Conservation (phyloP, 2,329 filamentous ascomycete genomes). For the Colletotrichum euphorbiae region DNA sequence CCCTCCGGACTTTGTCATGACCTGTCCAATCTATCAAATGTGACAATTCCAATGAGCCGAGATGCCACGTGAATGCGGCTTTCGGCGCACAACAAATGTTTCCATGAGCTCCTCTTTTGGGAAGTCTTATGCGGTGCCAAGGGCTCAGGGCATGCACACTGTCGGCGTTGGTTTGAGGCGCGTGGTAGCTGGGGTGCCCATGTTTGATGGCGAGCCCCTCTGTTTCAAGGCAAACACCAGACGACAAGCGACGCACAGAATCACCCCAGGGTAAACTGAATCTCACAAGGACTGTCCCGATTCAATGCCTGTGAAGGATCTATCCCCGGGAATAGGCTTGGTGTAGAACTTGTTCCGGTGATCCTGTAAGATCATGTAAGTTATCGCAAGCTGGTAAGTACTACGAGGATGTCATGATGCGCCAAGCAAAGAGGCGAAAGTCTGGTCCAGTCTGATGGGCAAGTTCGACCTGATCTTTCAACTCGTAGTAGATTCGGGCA, state of each 20-base stretch:
- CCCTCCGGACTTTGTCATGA: not conserved
- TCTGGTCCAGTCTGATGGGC: too few species aligned
- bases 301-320: too few species aligned
- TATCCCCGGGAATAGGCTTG: too few species aligned
- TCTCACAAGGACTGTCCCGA: not conserved
- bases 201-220: not conserved
- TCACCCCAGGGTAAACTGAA: slow-evolving; percentile 5
- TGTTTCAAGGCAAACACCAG: slow-evolving; percentile 29
- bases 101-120: not conserved
- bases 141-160: not conserved
- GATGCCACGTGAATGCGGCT: slow-evolving; percentile 21
- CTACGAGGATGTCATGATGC: too few species aligned
- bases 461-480: too few species aligned
- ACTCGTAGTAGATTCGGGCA: too few species aligned
- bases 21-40: slow-evolving; percentile 9
- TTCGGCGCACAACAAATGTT: not conserved
- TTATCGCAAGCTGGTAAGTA: too few species aligned
- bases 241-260: slow-evolving; percentile 13
- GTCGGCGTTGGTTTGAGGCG: not conserved
- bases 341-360: too few species aligned
- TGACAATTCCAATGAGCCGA: slow-evolving; percentile 20
- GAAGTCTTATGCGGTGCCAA: slow-evolving; percentile 15
- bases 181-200: not conserved
- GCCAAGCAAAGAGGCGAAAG: too few species aligned
- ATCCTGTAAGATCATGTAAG: too few species aligned